Evolutionary conservation across 106 monocot genomes (phyloP).

Genomic region (Allium fistulosum): DNA sequence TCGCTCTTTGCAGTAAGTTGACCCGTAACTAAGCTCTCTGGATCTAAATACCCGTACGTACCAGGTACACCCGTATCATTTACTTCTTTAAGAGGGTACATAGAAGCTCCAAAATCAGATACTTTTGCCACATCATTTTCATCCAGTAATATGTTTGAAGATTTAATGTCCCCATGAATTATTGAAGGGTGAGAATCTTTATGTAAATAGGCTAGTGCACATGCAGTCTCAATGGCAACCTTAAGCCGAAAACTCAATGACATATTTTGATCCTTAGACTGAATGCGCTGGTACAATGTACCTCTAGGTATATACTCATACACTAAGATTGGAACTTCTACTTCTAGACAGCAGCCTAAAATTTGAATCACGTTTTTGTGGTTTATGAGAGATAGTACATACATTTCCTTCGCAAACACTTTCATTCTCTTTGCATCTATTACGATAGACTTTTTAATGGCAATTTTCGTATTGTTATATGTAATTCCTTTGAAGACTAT

Average conservation of each 20-base stretch:
- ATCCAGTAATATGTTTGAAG: slow-evolving; percentile 27
- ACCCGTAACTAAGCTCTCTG: neutral
- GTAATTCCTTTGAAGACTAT: slow-evolving; percentile 29
- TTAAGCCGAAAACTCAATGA: slow-evolving; percentile 18
- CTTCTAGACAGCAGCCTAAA: slow-evolving; percentile 43
- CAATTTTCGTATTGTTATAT: slow-evolving; percentile 6
- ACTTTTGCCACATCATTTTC: slow-evolving; percentile 16
- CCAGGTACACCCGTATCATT: neutral
- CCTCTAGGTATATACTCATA: slow-evolving; percentile 42
- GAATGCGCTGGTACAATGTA: slow-evolving; percentile 9
- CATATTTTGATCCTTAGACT: neutral
- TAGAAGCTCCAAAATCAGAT: slow-evolving; percentile 45
- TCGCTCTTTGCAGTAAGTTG: neutral
- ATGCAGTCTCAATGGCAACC: slow-evolving; percentile 31
- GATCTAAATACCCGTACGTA: slow-evolving; percentile 2
- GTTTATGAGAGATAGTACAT: slow-evolving; percentile 33
- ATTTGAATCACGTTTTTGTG: slow-evolving; percentile 39
- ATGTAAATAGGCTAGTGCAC: slow-evolving; percentile 43
- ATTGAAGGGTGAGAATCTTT: slow-evolving; percentile 21
- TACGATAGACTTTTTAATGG: slow-evolving; percentile 37
- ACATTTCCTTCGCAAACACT: slow-evolving; percentile 37
- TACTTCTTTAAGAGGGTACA: neutral
- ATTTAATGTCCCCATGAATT: slow-evolving; percentile 47
- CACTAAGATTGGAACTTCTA: slow-evolving; percentile 35
- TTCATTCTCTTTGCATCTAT: slow-evolving; percentile 26